These are phyloP conservation scores for Flaveria brownii DNA, from an alignment of 129 eudicot species.

Conservation along the genomic window DNA sequence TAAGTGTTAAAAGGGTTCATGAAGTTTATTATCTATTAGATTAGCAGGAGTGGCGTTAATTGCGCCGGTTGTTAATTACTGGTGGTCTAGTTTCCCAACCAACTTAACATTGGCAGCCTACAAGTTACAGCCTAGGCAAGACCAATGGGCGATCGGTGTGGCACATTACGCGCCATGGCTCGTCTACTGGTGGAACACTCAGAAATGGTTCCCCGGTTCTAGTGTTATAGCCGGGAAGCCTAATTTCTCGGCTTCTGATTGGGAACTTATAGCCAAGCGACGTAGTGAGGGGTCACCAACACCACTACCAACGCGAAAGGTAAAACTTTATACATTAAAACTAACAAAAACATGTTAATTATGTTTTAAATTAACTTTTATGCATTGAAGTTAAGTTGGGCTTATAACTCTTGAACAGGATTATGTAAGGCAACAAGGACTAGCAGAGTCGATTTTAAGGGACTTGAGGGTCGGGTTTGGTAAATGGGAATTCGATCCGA, in stretches of 20 bases:
- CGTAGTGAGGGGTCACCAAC: not conserved
- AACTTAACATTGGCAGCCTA: slow-evolving; percentile 57
- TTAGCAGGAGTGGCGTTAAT: slow-evolving; percentile 67
- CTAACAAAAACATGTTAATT: too few species aligned
- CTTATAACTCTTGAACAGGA: slow-evolving; percentile 33
- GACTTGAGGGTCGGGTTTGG: slow-evolving; percentile 84
- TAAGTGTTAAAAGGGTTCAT: not conserved
- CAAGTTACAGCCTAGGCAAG: slow-evolving; percentile 45
- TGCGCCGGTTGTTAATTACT: slow-evolving; percentile 80
- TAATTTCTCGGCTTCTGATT: slow-evolving; percentile 49
- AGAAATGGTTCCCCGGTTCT: slow-evolving; percentile 60
- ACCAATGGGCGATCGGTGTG: slow-evolving; percentile 72
- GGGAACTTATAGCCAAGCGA: slow-evolving; percentile 42
- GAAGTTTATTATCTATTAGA: slow-evolving; percentile 26
- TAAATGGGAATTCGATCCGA: slow-evolving; percentile 70
- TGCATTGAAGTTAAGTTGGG: not conserved
- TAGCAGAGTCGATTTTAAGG: slow-evolving; percentile 56
- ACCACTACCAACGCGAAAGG: slow-evolving; percentile 1
- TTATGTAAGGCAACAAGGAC: slow-evolving; percentile 65
- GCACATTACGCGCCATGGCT: slow-evolving; percentile 71
- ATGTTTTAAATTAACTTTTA: too few species aligned
- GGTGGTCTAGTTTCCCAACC: slow-evolving; percentile 76
- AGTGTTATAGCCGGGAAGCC: slow-evolving; percentile 59
- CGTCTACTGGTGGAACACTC: slow-evolving; percentile 85
- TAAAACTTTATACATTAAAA: slow-evolving; percentile 1